Evolutionary conservation across 2,329 filamentous ascomycete genomes (phyloP), one percentile per base, ranked within the genome.

Genomic region (Lasiodiplodia citricola): DNA sequence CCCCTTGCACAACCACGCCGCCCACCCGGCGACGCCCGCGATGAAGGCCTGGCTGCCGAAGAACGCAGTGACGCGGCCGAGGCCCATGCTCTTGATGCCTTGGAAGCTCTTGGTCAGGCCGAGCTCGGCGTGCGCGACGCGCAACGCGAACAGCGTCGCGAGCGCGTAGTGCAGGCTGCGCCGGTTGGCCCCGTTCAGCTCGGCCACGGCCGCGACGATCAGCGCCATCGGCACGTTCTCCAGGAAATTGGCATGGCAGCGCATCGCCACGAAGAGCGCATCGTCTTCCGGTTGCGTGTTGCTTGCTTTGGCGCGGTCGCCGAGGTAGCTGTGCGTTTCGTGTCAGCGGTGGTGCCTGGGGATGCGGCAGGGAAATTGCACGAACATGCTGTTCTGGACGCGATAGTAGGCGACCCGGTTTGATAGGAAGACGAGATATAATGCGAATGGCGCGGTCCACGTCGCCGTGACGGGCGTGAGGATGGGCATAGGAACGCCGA

Each of bases 221-320:
- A 83, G 73, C 4, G 79, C 77, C 10, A 83, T 66, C 1, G 82
- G 81, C 18, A 83, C 80, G 67, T 82, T 83, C 71, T 84, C 82
- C 41, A 79, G 68, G 70, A 83, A 84, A 67, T 83, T 84, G 37
- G 74, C 70, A 67, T 83, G 80, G 35, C 75, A 73, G 47, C 82
- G 77, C 13, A 71, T 74, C 7, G 78, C 76, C 38, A 81, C 72
- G 68, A 77, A 77, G 23, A 84, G 75, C 31, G 50, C 18, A 50
- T 68, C 67, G 23, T 47, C 23, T 16, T 68, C 58, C 4, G 68
- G 68, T 3, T 21, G 28, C 11, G 23, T 11, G 16, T 28, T 41
- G 44, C 16, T 18, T 10, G 41, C 8, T 25, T 62, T 58, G 44
- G 23, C 14, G 67, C 67, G 67, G 67, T 79, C 74, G 58, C 78